Evolutionary conservation across 805 yeast genomes (phyloP).

Genomic region (Kazachstania bromeliacearum): DNA sequence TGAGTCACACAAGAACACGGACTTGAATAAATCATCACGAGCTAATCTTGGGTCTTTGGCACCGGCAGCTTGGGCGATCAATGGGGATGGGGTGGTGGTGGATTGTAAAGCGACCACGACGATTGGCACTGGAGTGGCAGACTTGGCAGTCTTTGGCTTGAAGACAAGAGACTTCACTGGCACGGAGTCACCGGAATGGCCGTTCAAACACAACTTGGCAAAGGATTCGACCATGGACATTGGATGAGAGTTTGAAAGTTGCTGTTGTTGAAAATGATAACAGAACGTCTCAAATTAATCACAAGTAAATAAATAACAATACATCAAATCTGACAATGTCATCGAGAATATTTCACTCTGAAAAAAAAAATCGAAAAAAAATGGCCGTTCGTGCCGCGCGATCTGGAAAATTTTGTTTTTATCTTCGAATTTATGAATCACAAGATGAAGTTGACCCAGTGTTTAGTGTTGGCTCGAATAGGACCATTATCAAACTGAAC

Average conservation of each 20-base stretch:
- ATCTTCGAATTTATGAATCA: neutral
- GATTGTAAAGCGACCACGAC: constrained; percentile 66
- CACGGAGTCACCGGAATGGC: constrained; percentile 41
- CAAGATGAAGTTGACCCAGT: neutral
- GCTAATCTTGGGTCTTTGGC: constrained; percentile 86
- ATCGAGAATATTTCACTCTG: neutral
- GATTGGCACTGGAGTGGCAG: constrained; percentile 69
- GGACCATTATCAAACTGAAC: neutral
- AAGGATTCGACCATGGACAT: constrained; percentile 48
- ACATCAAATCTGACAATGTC: neutral
- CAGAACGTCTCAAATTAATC: neutral
- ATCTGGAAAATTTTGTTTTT: too few relatives aligned
- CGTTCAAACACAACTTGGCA: constrained; percentile 54
- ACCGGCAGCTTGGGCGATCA: constrained; percentile 55
- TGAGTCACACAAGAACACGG: constrained; percentile 33
- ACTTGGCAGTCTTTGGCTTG: constrained; percentile 84
- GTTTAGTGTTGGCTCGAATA: neutral
- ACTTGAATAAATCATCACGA: constrained; percentile 63
- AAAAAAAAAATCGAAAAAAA: too few relatives aligned
- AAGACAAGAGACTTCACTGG: constrained; percentile 71
- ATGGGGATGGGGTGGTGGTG: constrained; percentile 58
- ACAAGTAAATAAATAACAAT: neutral
- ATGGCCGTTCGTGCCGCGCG: too few relatives aligned
- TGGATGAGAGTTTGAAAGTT: neutral
- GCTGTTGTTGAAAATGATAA: neutral